Percentiles rank a stretch among this genome's conserved stretches.
phyloP scores from a whole-genome alignment of 176 grass and related monocot species.

The Phoenix roebelenii region DNA sequence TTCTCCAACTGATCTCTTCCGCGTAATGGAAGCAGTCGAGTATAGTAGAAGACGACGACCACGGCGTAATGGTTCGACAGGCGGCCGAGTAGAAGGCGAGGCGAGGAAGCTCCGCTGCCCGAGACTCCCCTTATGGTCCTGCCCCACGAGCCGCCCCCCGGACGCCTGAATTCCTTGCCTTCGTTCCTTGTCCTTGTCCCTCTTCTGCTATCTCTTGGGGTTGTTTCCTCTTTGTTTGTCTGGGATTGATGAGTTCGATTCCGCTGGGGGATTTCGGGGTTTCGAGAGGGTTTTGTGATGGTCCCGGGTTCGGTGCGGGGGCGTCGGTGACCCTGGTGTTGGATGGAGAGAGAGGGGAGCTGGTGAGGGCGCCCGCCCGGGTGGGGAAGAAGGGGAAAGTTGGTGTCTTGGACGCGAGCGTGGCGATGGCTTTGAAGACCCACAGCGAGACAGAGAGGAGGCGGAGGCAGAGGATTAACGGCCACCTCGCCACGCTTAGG shows the following conservation, averaged over 20 bases:
- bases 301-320: background rate
- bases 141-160: conserved; percentile 68
- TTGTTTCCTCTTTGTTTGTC: background rate
- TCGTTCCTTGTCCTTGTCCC: conserved; percentile 1
- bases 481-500: conserved; percentile 64
- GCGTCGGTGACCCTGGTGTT: conserved; percentile 8
- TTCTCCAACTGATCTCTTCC: conserved; percentile 14
- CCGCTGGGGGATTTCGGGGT: conserved; percentile 5
- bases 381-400: conserved; percentile 23
- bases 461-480: conserved; percentile 87
- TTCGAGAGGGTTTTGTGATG: conserved; percentile 1
- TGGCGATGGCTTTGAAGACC: conserved; percentile 61
- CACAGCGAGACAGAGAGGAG: conserved; percentile 96
- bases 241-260: conserved; percentile 7
- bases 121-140: conserved; percentile 64
- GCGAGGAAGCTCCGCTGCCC: conserved; percentile 51
- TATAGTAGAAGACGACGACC: conserved; percentile 11
- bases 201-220: background rate
- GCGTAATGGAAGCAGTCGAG: conserved; percentile 41
- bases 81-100: conserved; percentile 12
- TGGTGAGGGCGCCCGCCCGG: background rate
- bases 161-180: conserved; percentile 39
- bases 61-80: background rate
- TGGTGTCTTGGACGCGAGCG: conserved; percentile 28
- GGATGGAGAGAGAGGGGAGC: conserved; percentile 7